Evolutionary conservation across 805 yeast species (phyloP).

Genomic region (Zygoascus ofunaensis): DNA sequence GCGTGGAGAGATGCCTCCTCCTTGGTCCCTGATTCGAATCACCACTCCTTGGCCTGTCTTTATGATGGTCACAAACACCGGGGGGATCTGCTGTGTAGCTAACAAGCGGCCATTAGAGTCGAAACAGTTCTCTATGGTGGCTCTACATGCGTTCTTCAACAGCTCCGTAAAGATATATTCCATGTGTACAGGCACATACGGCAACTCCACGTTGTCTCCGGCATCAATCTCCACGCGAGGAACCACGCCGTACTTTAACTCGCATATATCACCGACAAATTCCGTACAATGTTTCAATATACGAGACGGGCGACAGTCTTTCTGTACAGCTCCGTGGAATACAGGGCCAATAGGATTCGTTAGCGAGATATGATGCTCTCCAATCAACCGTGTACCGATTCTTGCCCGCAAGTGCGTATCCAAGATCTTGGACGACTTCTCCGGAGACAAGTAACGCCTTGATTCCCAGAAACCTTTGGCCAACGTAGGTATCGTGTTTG

Average conservation of each 20-base stretch:
- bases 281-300: conserved; percentile 57
- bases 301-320: conserved; percentile 52
- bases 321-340: conserved; percentile 59
- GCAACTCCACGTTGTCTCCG: conserved; percentile 52
- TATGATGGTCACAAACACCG: conserved; percentile 42
- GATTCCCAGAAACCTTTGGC: conserved; percentile 79
- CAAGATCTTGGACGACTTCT: conserved; percentile 51
- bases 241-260: conserved; percentile 71
- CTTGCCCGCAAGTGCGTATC: conserved; percentile 74
- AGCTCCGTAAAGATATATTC: conserved; percentile 84
- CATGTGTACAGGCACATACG: conserved; percentile 79
- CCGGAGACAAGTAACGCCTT: conserved; percentile 35
- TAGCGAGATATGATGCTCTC: conserved; percentile 73
- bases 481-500: conserved; percentile 72
- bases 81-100: conserved; percentile 20
- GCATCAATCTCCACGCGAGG: conserved; percentile 52
- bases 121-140: conserved; percentile 64
- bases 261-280: conserved; percentile 74
- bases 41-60: conserved; percentile 45
- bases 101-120: conserved; percentile 10
- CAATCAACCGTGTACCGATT: conserved; percentile 75
- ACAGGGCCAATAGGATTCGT: conserved; percentile 39
- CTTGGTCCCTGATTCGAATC: conserved; percentile 73
- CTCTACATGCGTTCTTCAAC: conserved; percentile 77
- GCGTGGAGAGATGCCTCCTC: conserved; percentile 75